Base-by-base conservation (phyloP, 2,329 filamentous ascomycete species). In the Ceratocystis destructans region DNA sequence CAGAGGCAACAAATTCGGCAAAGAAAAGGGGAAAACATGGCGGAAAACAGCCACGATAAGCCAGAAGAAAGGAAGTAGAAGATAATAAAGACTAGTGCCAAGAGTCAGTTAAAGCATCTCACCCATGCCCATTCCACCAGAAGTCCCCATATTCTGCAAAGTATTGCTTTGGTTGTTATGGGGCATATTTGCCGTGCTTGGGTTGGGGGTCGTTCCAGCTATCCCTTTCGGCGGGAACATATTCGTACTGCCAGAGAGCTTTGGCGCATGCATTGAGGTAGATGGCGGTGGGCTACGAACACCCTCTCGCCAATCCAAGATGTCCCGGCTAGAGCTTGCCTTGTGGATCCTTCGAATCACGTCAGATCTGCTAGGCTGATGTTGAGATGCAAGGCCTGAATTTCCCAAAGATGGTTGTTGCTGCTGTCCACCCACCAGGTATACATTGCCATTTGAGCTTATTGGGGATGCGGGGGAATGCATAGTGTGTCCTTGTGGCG, bases 261-360 rank as follows among this genome's bases (percentile, higher is more conserved):
- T 78, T 2, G 79, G 77, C 17, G 78, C 73, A 15, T 77, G 75
- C 61, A 48, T 59, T 10, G 41, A 59, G 22, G 37, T 44, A 17
- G 53, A 61, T 25, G 64, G 64, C n/a, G 62, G 62, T 1, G 64
- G 64, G 48, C 64, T 61, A 6, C 50, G 64, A 31, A 68, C 63
- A 25, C 55, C 31, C 7, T 68, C 66, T 41, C 66, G 57, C 59
- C 66, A 61, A 20, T 65, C 64, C 4, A 59, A n/a, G 20, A 65
- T 65, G 10, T 65, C 64, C 10, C 64, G 64, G 10, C 64, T 65
- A 25, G 55, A 45, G 61, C 50, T 63, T 17, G 50, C 65, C 8
- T 61, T 64, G 31, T 66, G 46, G 25, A 57, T 53, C 2, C 66
- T 59, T 31, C 55, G 31, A 7, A 37, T n/a, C 5, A 10, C 55